Conservation (phyloP, 2,329 filamentous ascomycete species). For the Aspergillus uvarum region DNA sequence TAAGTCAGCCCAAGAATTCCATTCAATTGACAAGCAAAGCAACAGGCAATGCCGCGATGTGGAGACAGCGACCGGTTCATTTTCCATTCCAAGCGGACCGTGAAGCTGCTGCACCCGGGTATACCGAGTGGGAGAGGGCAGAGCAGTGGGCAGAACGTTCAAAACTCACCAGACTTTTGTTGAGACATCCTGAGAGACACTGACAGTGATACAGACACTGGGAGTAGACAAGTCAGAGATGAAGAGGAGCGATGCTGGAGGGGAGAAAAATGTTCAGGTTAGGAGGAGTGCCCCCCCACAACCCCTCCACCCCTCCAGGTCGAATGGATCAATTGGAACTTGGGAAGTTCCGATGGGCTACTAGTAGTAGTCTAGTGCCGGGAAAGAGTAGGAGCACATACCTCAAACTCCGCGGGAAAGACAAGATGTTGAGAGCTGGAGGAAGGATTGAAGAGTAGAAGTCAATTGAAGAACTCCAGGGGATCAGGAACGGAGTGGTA, state of each 20-base stretch:
- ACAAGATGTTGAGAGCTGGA: background rate
- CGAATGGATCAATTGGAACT: background rate
- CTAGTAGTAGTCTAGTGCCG: background rate
- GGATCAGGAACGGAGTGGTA: background rate
- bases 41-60: slow-evolving; percentile 17
- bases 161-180: slow-evolving; percentile 41
- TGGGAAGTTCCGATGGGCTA: background rate
- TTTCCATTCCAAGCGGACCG: slow-evolving; percentile 21
- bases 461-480: background rate
- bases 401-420: background rate
- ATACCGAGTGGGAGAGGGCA: slow-evolving; percentile 15
- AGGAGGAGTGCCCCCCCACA: slow-evolving; percentile 10
- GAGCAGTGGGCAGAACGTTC: background rate
- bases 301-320: slow-evolving; percentile 7
- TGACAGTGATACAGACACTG: slow-evolving; percentile 23
- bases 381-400: background rate
- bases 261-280: slow-evolving; percentile 9
- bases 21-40: slow-evolving; percentile 5
- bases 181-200: slow-evolving; percentile 37
- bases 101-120: slow-evolving; percentile 10
- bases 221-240: slow-evolving; percentile 13
- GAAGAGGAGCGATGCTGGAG: slow-evolving; percentile 7
- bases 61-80: slow-evolving; percentile 16
- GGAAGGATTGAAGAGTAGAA: background rate
- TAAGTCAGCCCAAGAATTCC: slow-evolving; percentile 11